Conservation (phyloP, 2,329 filamentous ascomycete species). For the Scedosporium minutisporum region DNA sequence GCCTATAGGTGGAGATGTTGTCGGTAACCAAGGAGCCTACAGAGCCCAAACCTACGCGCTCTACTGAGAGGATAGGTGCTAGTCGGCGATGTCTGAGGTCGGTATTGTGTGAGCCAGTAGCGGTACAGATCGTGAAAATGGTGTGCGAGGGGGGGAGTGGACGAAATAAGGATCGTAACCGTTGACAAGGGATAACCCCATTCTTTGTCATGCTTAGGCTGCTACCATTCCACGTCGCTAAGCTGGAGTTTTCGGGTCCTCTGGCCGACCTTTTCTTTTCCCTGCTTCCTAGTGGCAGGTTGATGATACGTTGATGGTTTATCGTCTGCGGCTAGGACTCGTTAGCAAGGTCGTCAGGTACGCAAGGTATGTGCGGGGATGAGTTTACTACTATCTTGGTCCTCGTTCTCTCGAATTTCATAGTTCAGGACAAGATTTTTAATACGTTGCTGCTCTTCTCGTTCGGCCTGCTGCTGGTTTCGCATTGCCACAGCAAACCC, state of each 20-base stretch:
- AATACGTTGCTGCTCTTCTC: constrained; percentile 95
- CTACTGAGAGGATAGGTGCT: too few species aligned
- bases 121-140: too few species aligned
- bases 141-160: too few species aligned
- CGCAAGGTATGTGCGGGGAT: constrained; percentile 26
- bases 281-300: constrained; percentile 46
- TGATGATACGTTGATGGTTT: constrained; percentile 37
- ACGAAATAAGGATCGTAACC: too few species aligned
- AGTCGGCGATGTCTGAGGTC: too few species aligned
- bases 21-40: too few species aligned
- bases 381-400: constrained; percentile 61
- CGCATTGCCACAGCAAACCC: constrained; percentile 95
- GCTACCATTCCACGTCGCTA: constrained; percentile 91
- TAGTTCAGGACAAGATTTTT: constrained; percentile 96
- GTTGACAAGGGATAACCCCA: too few species aligned
- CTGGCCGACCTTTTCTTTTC: constrained; percentile 62
- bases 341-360: constrained; percentile 32
- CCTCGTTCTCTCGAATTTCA: constrained; percentile 77
- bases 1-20: too few species aligned
- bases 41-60: too few species aligned
- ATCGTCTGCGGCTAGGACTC: constrained; percentile 32
- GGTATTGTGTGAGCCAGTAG: too few species aligned
- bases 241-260: constrained; percentile 84
- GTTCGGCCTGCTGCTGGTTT: constrained; percentile 86
- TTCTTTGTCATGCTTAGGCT: too few species aligned